Base-by-base conservation (phyloP, 1,284 basidiomycete genomes). In the Fistulina hepatica region DNA sequence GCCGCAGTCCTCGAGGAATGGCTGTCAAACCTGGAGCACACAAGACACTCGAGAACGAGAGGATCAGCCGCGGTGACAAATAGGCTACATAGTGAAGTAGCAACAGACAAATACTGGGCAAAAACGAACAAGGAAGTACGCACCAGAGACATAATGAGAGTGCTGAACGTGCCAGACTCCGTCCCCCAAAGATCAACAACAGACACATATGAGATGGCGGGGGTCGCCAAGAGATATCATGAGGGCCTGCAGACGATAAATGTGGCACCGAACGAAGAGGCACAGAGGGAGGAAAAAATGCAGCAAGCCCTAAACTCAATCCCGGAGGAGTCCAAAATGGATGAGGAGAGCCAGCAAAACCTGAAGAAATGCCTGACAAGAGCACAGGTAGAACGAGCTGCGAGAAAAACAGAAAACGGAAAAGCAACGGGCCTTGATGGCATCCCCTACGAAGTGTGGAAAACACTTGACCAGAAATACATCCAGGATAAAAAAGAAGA, bases 361-460 rank as follows among this genome's bases (percentile, higher is more conserved):
- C 20, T 36, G 5, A 33, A 17, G 7, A 28, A 23, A 24, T 6
- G 12, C 15, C 10, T 26, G 19, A 7, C 21, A 5, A 6, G 34
- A 8, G 23, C 6, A 10, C 21, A 36, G 13, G 34, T 36, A 6
- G 21, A 10, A 26, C 16, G 8, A 21, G 21, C 34, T 6, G 13
- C 26, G 10, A 36, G 19, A 12, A 6, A 7, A 9, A 24, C 34
- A 10, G 34, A 21, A 9, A 36, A 37, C 16, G 34, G 34, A 8
- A 22, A 26, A 3, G 33, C 41, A 4, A 27, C 41, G 1, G 41
- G 41, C 10, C 21, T 39, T n/a, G 41, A 43, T 22, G 37, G 41
- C 2, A 30, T 39, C 2, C 33, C 42, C 12, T 40, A 43, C 12
- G 42, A 43, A 17, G 8, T 43, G 2, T 43, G 34, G 33, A 36